Base-by-base conservation (phyloP, 1,284 basidiomycete genomes). In the Sanghuangporus sanghuang region DNA sequence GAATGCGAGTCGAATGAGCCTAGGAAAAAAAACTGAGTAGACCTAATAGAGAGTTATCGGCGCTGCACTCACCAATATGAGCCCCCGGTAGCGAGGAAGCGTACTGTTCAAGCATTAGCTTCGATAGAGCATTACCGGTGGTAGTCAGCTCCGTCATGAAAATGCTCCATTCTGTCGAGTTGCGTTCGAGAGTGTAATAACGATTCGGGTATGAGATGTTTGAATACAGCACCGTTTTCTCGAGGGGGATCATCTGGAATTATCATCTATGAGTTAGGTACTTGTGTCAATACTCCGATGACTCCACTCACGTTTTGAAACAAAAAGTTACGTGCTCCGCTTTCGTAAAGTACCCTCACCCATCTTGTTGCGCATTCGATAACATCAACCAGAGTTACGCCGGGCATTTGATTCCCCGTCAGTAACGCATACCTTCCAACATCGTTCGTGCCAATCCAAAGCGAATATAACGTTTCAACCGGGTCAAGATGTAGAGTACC, bases 381-480 rank as follows among this genome's bases (percentile, higher is more conserved):
- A 3, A 75, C 76, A 50, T 79, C 71, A 6, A 79, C 78, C 61
- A 82, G 68, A 4, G 77, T 80, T 7, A 78, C 77, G 0, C 73
- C 75, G 0, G 73, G 70, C 0, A 69, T 64, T 57, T 74, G 70
- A 4, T 70, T 65, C 1, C 78, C 79, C 0, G 77, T 79, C 21
- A 80, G 57, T n/a, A 81, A 68, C 27, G 71, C 74, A 35, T 67
- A 69, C 23, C 52, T 73, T 6, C 81, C 81, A 6, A 81, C 70
- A 67, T 80, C 79, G 66, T 81, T 81, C 16, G 80, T 79, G 7
- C 79, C 80, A 61, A 81, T 81, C 81, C 80, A 81, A 6, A 82
- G 71, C n/a, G 78, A 78, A 65, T 78, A 81, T 12, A 81, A 67
- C 5, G 81, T 82, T 55, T 77, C 73, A 9, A 75, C 68, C 0